A percentile compares a stretch with the other conserved stretches of the same genome.
Conservation (phyloP, 2,329 filamentous ascomycete genomes). For the Ascocoryne sarcoides region DNA sequence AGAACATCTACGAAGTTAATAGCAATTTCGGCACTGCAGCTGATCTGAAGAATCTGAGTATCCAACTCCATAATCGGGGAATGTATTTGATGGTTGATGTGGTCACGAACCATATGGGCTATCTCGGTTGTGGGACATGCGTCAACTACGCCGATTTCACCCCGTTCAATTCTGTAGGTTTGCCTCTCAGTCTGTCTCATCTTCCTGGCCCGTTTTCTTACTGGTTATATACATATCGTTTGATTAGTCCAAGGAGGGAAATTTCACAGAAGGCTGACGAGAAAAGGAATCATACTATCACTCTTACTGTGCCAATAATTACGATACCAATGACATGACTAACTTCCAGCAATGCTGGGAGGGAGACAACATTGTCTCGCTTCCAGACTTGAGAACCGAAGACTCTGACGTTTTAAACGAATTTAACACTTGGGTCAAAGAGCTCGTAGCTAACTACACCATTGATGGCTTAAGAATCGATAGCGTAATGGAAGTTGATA, state of each 20-base stretch:
- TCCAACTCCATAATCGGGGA: conserved; percentile 35
- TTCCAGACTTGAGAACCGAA: conserved; percentile 27
- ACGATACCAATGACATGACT: conserved; percentile 30
- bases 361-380: conserved; percentile 22
- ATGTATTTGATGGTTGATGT: conserved; percentile 46
- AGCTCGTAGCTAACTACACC: conserved; percentile 25
- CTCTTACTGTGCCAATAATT: conserved; percentile 29
- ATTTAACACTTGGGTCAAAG: conserved; percentile 20
- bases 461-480: conserved; percentile 44
- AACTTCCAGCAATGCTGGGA: conserved; percentile 20
- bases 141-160: conserved; percentile 31
- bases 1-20: conserved; percentile 40
- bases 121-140: conserved; percentile 25
- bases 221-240: too few relatives aligned
- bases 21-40: conserved; percentile 38
- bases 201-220: not conserved
- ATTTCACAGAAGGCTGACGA: too few relatives aligned
- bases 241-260: too few relatives aligned
- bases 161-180: conserved; percentile 30
- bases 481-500: conserved; percentile 38
- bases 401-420: conserved; percentile 15
- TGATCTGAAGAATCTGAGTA: conserved; percentile 38
- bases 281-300: conserved; percentile 28
- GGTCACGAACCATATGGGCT: conserved; percentile 40
- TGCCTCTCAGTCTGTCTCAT: not conserved